Evolutionary conservation across 805 yeast genomes (phyloP).

Genomic region (Henningerozyma blattae): DNA sequence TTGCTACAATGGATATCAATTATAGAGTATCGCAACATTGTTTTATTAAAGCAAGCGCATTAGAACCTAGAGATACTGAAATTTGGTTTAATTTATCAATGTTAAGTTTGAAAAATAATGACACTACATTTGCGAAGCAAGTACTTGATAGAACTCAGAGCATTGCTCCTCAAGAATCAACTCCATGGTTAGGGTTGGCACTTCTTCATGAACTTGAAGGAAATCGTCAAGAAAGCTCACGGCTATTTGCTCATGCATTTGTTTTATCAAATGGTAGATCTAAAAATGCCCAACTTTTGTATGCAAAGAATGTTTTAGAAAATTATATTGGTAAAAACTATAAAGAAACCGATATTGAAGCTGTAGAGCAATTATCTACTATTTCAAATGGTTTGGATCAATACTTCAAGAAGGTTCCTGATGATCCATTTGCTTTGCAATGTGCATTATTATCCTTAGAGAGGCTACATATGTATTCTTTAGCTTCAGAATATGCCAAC

Average conservation of each 20-base stretch:
- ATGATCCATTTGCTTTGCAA: constrained; percentile 44
- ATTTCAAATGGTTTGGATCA: constrained; percentile 58
- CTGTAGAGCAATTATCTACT: constrained; percentile 52
- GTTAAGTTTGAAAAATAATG: constrained; percentile 57
- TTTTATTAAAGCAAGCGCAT: constrained; percentile 65
- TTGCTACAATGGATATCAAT: constrained; percentile 50
- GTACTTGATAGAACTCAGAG: constrained; percentile 68
- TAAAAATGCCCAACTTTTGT: constrained; percentile 57
- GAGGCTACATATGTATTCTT: constrained; percentile 49
- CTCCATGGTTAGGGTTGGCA: constrained; percentile 84
- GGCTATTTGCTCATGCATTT: constrained; percentile 66
- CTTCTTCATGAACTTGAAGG: constrained; percentile 42
- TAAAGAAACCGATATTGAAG: constrained; percentile 43
- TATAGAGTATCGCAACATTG: constrained; percentile 85
- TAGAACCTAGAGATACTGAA: constrained; percentile 53
- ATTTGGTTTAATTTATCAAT: constrained; percentile 80
- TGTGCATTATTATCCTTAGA: constrained; percentile 50
- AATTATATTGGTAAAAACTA: constrained; percentile 31
- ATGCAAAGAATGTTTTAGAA: constrained; percentile 47
- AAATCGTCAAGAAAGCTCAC: constrained; percentile 36
- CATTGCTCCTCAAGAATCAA: constrained; percentile 61
- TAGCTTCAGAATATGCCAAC: constrained; percentile 38
- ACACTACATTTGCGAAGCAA: constrained; percentile 57
- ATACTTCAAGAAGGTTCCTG: constrained; percentile 50
- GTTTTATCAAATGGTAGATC: constrained; percentile 64